Conservation (phyloP, 805 yeast genomes). For the Tetrapisispora namnaoensis region DNA sequence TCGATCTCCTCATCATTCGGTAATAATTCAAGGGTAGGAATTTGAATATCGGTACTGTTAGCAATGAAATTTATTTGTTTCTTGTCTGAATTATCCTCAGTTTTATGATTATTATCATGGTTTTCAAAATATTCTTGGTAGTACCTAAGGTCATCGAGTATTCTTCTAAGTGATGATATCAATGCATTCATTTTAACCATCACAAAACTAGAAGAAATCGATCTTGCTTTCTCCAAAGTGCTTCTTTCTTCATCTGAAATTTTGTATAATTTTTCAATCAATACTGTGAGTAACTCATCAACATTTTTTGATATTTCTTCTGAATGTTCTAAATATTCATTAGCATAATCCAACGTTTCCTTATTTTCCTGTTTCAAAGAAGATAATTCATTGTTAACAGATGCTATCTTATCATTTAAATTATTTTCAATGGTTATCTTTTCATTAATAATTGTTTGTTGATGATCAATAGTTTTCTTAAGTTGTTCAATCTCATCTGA, state of each 20-base stretch:
- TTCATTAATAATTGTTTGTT: conserved; percentile 2
- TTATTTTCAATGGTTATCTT: conserved; percentile 3
- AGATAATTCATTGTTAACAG: conserved; percentile 21
- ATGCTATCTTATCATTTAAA: conserved; percentile 18
- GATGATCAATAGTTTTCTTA: conserved; percentile 5
- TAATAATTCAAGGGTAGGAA: not conserved
- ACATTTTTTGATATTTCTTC: conserved; percentile 17
- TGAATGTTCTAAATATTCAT: conserved; percentile 22
- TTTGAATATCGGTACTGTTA: conserved; percentile 14
- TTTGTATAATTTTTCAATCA: conserved; percentile 4
- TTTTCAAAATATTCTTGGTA: conserved; percentile 1
- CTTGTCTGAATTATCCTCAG: not conserved
- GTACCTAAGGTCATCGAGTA: conserved; percentile 7
- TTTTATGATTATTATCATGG: not conserved
- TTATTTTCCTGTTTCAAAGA: conserved; percentile 19
- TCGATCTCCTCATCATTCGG: not conserved
- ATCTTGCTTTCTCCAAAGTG: conserved; percentile 13
- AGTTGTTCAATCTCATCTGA: conserved; percentile 16
- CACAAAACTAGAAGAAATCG: conserved; percentile 17
- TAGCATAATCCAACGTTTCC: conserved; percentile 21
- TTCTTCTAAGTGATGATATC: conserved; percentile 11
- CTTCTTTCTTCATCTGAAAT: conserved; percentile 15
- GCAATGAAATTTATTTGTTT: conserved; percentile 7
- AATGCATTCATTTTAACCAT: conserved; percentile 24
- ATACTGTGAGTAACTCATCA: conserved; percentile 11